Conservation (phyloP, 108 stramenopile genomes). For the Pseudonitzschia multiseries region DNA sequence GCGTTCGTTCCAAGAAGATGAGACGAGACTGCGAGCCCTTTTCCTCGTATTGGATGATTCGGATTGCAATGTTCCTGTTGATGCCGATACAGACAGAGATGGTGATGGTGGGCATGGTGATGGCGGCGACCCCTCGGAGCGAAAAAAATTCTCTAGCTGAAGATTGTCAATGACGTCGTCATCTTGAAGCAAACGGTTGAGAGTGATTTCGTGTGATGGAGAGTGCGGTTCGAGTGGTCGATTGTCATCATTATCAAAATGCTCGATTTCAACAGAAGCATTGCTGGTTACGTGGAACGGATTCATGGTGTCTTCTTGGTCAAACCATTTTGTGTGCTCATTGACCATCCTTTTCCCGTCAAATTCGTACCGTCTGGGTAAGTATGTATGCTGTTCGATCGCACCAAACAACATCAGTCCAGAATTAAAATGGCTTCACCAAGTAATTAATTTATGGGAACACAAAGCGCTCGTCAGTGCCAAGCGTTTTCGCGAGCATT, state of each 20-base stretch:
- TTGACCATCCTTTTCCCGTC: neutral
- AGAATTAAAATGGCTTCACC: neutral
- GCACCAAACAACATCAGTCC: neutral
- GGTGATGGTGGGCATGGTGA: neutral
- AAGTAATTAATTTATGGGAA: too few species aligned
- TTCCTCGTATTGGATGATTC: neutral
- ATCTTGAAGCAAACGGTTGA: neutral
- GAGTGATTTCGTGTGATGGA: neutral
- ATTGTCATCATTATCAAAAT: neutral
- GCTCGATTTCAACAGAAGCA: neutral
- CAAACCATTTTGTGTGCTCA: neutral
- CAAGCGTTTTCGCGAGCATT: too few species aligned
- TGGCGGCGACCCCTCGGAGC: neutral
- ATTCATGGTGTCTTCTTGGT: neutral
- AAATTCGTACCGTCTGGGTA: neutral
- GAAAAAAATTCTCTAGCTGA: neutral
- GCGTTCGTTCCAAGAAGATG: constrained; percentile 21
- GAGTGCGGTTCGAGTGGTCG: neutral
- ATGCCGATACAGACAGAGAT: neutral
- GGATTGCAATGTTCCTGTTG: neutral
- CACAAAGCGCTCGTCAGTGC: too few species aligned
- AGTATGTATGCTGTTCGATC: neutral
- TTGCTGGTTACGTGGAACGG: neutral
- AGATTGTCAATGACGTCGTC: neutral
- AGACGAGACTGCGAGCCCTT: constrained; percentile 2